These are phyloP conservation scores for Rhinocladiella similis DNA, from an alignment of 2,329 filamentous ascomycete genomes.

Conservation along the genomic window DNA sequence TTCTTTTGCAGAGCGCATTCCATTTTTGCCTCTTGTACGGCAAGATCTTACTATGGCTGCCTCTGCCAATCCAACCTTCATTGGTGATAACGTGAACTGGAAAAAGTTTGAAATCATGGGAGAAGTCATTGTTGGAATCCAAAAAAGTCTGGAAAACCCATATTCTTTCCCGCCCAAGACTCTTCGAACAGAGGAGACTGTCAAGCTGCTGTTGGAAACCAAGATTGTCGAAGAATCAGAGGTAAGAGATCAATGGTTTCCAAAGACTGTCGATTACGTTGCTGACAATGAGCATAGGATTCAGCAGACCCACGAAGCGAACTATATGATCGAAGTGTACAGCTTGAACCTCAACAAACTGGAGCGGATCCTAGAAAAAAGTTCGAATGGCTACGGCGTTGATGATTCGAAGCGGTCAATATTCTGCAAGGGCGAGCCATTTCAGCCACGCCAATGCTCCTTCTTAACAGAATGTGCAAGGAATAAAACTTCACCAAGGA, in stretches of 20 bases:
- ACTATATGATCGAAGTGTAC: slow-evolving; percentile 59
- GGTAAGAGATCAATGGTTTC: slow-evolving; percentile 53
- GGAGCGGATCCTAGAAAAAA: slow-evolving; percentile 41
- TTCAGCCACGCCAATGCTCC: too few relatives aligned
- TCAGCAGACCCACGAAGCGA: slow-evolving; percentile 31
- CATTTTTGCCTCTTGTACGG: slow-evolving; percentile 86
- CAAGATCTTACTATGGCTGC: slow-evolving; percentile 89
- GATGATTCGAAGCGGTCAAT: not conserved
- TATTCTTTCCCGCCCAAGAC: slow-evolving; percentile 64
- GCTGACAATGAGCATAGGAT: slow-evolving; percentile 42
- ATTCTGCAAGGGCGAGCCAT: too few relatives aligned
- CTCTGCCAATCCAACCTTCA: slow-evolving; percentile 86
- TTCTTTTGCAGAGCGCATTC: slow-evolving; percentile 83
- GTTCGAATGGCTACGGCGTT: slow-evolving; percentile 44
- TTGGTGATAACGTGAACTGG: slow-evolving; percentile 87
- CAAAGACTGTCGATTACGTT: not conserved
- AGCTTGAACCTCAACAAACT: slow-evolving; percentile 47
- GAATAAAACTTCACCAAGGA: too few relatives aligned
- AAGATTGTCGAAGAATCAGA: slow-evolving; percentile 84
- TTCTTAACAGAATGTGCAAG: not conserved
- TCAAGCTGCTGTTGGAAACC: slow-evolving; percentile 77
- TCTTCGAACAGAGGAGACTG: slow-evolving; percentile 61
- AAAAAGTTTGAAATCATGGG: slow-evolving; percentile 96
- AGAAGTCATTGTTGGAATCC: slow-evolving; percentile 84
- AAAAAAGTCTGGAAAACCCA: slow-evolving; percentile 83